Base-by-base conservation (phyloP, 2,329 filamentous ascomycete genomes). In the Aspergillus piperis region DNA sequence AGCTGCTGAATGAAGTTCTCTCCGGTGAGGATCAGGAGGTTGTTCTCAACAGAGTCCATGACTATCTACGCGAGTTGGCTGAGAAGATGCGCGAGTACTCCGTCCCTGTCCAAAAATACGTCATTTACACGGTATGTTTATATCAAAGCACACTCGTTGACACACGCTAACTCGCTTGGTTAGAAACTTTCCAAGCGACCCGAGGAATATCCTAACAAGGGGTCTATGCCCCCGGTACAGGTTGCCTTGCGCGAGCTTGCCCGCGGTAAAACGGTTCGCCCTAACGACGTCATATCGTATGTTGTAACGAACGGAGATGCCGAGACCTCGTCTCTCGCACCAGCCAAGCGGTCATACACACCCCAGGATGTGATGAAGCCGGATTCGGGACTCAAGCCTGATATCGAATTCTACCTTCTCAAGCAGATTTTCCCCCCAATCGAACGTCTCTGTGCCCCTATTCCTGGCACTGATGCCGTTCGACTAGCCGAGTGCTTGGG, bases 401-500 rank as follows among this genome's bases (percentile, higher is more conserved):
- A 99, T 71, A 86, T 97, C n/a, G 95, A 99, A 73, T 98, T 93
- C 86, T 99, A 99, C 76, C 86, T 99, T 41, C 90, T 92, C 81
- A 99, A 99, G 81, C 95, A 99, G 77, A 97, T 99, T 61, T 92
- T 99, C 78, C 95, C 95, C 10, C 95, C 95, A 0, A 95, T 99
- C 25, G 95, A 99, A 80, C 91, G 95, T 83, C 88, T 99, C 21
- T 99, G 95, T 74, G 95, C 94, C 62, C 96, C 96, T 62, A 97
- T 99, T 70, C 86, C 87, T 13, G 95, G 95, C 61, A 99, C 95
- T 1, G 96, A 96, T 64, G 90, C 94, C 7, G 87, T 91, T 1
- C 88, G 93, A 65, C 84, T 99, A 8, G 95, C 95, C 2, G 93
- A 97, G 73, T 96, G 95, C 74, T 86, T 99, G 13, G 95, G 95